Conservation (phyloP, 2,329 filamentous ascomycete genomes). For the Fusarium sp. region DNA sequence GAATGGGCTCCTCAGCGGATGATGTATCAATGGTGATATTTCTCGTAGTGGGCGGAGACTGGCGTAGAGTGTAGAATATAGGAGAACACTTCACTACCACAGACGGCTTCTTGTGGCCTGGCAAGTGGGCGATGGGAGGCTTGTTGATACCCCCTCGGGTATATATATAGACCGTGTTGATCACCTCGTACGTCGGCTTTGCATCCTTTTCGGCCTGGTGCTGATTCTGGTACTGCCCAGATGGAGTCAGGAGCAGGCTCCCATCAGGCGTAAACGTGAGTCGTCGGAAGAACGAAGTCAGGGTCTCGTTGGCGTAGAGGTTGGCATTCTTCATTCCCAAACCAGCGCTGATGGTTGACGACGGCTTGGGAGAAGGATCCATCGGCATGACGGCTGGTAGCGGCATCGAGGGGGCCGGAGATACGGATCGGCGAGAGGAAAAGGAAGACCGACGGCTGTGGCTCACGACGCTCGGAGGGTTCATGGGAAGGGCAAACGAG, state of each 20-base stretch:
- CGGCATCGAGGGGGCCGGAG: constrained; percentile 92
- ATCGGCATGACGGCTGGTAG: constrained; percentile 95
- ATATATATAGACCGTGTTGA: constrained; percentile 98
- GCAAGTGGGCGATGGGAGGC: constrained; percentile 92
- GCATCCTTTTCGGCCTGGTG: constrained; percentile 73
- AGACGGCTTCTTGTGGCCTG: constrained; percentile 97
- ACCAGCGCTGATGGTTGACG: constrained; percentile 66
- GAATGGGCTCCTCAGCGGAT: constrained; percentile 85
- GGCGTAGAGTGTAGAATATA: constrained; percentile 84
- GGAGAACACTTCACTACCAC: constrained; percentile 96
- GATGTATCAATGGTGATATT: constrained; percentile 96
- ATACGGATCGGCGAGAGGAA: constrained; percentile 86
- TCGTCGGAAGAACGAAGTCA: constrained; percentile 96
- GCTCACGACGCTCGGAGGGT: constrained; percentile 88
- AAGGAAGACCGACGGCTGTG: constrained; percentile 97
- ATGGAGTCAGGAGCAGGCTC: constrained; percentile 91
- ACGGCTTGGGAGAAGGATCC: constrained; percentile 83
- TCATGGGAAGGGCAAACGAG: constrained; percentile 91
- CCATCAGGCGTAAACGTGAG: constrained; percentile 96
- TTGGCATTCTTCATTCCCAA: constrained; percentile 83
- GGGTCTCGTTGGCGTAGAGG: constrained; percentile 95
- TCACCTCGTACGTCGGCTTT: constrained; percentile 85
- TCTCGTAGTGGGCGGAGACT: constrained; percentile 75
- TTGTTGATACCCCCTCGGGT: constrained; percentile 96
- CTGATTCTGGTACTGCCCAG: constrained; percentile 92